Evolutionary conservation across 129 eudicot species (phyloP).

Genomic region (Pittosporum tobira): DNA sequence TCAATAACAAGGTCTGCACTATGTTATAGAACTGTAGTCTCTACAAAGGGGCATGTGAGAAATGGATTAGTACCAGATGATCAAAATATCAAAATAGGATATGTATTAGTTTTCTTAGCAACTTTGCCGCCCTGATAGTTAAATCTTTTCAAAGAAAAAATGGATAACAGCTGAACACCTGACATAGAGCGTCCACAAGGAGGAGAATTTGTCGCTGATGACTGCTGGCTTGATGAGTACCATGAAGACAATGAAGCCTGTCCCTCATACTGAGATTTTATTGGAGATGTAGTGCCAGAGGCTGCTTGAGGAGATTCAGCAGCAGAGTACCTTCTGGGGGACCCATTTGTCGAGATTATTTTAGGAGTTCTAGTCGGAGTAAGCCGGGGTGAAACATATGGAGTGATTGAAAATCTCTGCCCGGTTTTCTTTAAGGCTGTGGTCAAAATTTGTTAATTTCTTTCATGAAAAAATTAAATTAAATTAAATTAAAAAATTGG

Average conservation of each 20-base stretch:
- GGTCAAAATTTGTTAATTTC: not conserved
- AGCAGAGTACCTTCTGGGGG: constrained; percentile 79
- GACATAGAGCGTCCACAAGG: constrained; percentile 72
- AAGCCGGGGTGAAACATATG: constrained; percentile 60
- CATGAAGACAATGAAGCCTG: constrained; percentile 68
- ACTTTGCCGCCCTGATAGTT: not conserved
- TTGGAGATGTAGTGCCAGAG: constrained; percentile 71
- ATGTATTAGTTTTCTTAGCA: not conserved
- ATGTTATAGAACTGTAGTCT: not conserved
- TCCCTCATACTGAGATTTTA: constrained; percentile 46
- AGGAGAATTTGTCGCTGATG: constrained; percentile 97
- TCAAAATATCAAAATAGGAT: not conserved
- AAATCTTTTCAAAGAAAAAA: too few relatives aligned
- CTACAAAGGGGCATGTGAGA: not conserved
- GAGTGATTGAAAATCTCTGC: constrained; percentile 56
- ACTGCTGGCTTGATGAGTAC: constrained; percentile 94
- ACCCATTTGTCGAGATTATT: constrained; percentile 50
- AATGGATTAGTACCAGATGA: not conserved
- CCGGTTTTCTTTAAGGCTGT: constrained; percentile 51
- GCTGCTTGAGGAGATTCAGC: constrained; percentile 39
- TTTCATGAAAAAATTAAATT: not conserved
- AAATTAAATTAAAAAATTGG: too few relatives aligned
- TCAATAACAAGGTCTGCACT: not conserved
- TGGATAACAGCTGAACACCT: constrained; percentile 24
- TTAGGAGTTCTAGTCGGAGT: constrained; percentile 88